Conservation (phyloP, 306 rosid genomes). For the Vigna trinervia region DNA sequence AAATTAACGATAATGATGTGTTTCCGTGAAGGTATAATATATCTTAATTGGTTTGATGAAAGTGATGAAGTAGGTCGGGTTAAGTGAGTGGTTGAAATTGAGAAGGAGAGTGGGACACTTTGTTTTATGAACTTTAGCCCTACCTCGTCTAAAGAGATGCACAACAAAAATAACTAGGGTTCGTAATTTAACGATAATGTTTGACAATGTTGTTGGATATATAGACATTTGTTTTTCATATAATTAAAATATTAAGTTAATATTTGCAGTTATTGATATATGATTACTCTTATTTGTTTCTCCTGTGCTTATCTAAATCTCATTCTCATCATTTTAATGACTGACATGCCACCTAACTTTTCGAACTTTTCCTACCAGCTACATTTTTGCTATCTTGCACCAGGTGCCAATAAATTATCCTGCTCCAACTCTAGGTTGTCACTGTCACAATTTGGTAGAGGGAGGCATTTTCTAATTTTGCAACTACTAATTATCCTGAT, state of each 20-base stretch:
- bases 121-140: background rate
- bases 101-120: constrained; percentile 31
- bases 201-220: constrained; percentile 1
- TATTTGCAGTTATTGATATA: too few species aligned
- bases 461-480: background rate
- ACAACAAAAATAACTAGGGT: background rate
- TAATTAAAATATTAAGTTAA: too few species aligned
- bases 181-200: constrained; percentile 31
- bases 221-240: too few species aligned
- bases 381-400: constrained; percentile 45
- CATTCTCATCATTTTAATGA: constrained; percentile 32
- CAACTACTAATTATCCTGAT: too few species aligned
- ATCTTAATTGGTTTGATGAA: too few species aligned
- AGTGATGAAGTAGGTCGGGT: background rate
- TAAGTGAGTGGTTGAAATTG: background rate
- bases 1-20: too few species aligned
- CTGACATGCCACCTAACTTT: constrained; percentile 50
- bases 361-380: constrained; percentile 38
- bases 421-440: background rate
- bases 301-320: background rate
- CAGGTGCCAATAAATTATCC: constrained; percentile 25
- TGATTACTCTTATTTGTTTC: too few species aligned
- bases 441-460: constrained; percentile 33
- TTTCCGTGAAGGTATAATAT: too few species aligned
- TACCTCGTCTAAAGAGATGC: background rate